A percentile compares a stretch with the other conserved stretches of the same genome.
These are phyloP conservation scores for Tilletia walkeri DNA, from an alignment of 1,284 basidiomycete genomes.

Conservation along the genomic window DNA sequence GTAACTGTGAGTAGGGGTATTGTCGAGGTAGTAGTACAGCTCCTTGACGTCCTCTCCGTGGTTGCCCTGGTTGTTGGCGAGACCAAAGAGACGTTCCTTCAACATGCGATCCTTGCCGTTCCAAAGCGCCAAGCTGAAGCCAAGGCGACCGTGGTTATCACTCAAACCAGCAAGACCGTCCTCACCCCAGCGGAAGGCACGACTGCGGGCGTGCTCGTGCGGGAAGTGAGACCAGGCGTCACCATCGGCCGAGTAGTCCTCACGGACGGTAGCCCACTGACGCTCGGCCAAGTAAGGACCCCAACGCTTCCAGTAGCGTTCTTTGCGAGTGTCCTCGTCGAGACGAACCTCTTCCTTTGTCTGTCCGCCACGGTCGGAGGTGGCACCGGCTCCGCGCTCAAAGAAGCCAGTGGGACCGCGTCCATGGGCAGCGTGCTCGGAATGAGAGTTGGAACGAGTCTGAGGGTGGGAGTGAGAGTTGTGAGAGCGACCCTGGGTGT, in stretches of 20 bases:
- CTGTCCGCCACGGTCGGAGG: slow-evolving; percentile 31
- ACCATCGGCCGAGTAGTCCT: slow-evolving; percentile 93
- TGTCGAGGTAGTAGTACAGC: slow-evolving; percentile 96
- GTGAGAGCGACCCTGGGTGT: slow-evolving; percentile 24
- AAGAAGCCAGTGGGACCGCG: slow-evolving; percentile 36
- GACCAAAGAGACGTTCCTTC: slow-evolving; percentile 90
- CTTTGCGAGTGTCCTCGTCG: slow-evolving; percentile 67
- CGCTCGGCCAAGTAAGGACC: slow-evolving; percentile 94
- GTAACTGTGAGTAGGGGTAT: slow-evolving; percentile 96
- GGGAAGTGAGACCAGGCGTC: slow-evolving; percentile 98
- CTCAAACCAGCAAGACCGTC: slow-evolving; percentile 94
- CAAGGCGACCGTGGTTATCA: slow-evolving; percentile 91
- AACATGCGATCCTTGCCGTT: slow-evolving; percentile 91
- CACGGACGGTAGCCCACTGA: slow-evolving; percentile 97
- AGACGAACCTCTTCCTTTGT: slow-evolving; percentile 56
- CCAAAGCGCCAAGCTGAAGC: slow-evolving; percentile 87
- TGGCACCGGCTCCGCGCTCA: slow-evolving; percentile 25
- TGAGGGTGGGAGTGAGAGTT: slow-evolving; percentile 15
- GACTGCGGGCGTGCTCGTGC: slow-evolving; percentile 87
- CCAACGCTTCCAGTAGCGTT: slow-evolving; percentile 94
- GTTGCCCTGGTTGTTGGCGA: slow-evolving; percentile 89
- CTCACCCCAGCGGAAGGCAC: slow-evolving; percentile 97
- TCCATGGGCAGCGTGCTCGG: slow-evolving; percentile 30
- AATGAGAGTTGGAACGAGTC: slow-evolving; percentile 19
- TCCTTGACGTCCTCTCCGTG: slow-evolving; percentile 99